These are phyloP conservation scores for Lasiodiplodia citricola DNA, from an alignment of 2,329 filamentous ascomycete species.

Conservation along the genomic window DNA sequence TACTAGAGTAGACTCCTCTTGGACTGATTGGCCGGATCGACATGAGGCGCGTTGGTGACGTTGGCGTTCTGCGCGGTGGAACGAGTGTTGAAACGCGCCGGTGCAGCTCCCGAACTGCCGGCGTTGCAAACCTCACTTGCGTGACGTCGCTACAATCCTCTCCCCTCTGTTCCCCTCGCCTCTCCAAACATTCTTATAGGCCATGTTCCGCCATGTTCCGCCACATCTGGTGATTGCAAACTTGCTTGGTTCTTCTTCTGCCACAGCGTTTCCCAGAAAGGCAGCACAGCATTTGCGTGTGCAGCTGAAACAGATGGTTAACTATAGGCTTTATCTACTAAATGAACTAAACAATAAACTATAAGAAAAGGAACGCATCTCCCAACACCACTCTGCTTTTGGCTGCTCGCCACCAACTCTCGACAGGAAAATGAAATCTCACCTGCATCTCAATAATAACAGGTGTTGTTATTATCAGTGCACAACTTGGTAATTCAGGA, in stretches of 20 bases:
- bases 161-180: too few relatives aligned
- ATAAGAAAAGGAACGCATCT: background rate
- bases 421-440: background rate
- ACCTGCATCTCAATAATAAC: background rate
- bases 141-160: background rate
- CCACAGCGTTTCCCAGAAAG: background rate
- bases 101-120: constrained; percentile 11
- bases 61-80: background rate
- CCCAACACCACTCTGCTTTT: background rate
- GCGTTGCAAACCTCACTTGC: background rate
- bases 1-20: background rate
- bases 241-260: background rate
- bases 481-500: background rate
- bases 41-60: background rate
- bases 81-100: constrained; percentile 1
- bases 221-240: background rate
- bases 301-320: background rate
- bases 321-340: background rate
- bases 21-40: background rate
- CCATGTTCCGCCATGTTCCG: background rate
- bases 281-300: background rate
- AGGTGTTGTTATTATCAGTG: background rate
- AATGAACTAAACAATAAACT: background rate
- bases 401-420: background rate
- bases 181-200: background rate